These are phyloP conservation scores for Cladosporium phlei DNA, from an alignment of 2,329 filamentous ascomycete species.

Conservation along the genomic window DNA sequence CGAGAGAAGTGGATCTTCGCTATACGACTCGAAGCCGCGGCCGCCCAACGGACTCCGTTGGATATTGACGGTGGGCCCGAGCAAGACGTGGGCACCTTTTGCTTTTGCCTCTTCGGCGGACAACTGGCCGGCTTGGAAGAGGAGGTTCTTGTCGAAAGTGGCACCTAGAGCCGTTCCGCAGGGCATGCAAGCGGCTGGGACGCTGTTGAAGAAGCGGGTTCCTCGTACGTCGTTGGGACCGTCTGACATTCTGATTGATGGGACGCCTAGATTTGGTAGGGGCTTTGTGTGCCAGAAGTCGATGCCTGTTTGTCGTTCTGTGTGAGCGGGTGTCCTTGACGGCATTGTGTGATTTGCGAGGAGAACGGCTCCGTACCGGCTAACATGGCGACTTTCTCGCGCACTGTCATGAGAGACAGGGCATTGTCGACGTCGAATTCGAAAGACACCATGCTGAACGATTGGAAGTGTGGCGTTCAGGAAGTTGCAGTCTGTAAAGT, in stretches of 20 bases:
- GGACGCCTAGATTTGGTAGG: conserved; percentile 56
- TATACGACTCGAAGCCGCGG: conserved; percentile 81
- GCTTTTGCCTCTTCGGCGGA: conserved; percentile 27
- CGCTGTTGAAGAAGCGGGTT: conserved; percentile 62
- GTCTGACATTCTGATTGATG: conserved; percentile 61
- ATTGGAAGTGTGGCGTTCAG: not conserved
- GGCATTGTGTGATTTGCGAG: conserved; percentile 55
- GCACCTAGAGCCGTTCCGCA: conserved; percentile 48
- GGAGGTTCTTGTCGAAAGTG: conserved; percentile 4
- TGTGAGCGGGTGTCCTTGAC: too few species aligned
- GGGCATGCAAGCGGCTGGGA: conserved; percentile 66
- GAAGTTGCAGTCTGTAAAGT: too few species aligned
- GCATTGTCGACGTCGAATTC: conserved; percentile 29
- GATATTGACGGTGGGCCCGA: conserved; percentile 27
- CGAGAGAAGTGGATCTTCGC: conserved; percentile 76
- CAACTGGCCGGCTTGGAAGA: conserved; percentile 14
- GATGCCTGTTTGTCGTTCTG: conserved; percentile 29
- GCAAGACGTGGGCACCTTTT: conserved; percentile 27
- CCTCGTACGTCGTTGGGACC: conserved; percentile 67
- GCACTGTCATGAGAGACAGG: conserved; percentile 24
- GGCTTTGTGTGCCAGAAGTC: conserved; percentile 67
- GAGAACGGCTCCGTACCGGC: conserved; percentile 57
- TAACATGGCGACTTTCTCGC: conserved; percentile 29
- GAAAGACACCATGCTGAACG: not conserved
- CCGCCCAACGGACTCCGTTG: conserved; percentile 50